Evolutionary conservation across 768 basidiomycete species (phyloP).

Genomic region (Lenzites betulinus): DNA sequence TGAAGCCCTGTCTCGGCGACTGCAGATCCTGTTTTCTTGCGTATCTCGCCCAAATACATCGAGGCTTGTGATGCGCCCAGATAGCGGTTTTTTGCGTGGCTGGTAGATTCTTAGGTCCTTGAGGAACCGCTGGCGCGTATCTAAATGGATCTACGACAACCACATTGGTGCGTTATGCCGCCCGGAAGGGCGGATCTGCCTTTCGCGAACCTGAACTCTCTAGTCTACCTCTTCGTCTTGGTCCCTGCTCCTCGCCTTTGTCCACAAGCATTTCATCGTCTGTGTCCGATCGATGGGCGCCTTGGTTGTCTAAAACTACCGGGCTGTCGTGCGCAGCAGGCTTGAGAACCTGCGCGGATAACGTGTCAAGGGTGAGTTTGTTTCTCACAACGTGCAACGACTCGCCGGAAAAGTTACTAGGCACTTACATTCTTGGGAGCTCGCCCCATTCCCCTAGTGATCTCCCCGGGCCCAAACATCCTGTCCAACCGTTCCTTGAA

Average conservation of each 20-base stretch:
- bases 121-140: neutral
- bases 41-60: neutral
- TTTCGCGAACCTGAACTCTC: neutral
- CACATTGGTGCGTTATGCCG: neutral
- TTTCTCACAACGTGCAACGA: neutral
- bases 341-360: neutral
- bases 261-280: neutral
- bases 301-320: neutral
- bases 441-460: slow-evolving; percentile 13
- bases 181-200: neutral
- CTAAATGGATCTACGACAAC: neutral
- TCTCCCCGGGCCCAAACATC: slow-evolving; percentile 17
- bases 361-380: neutral
- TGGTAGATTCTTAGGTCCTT: neutral
- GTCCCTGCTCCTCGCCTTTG: neutral
- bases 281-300: neutral
- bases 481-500: slow-evolving; percentile 24
- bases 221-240: neutral
- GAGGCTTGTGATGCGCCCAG: too few species aligned
- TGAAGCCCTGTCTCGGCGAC: neutral
- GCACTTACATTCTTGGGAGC: slow-evolving; percentile 18
- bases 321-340: neutral
- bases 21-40: neutral
- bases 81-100: neutral
- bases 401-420: neutral